These are phyloP conservation scores for Beauveria sp. DNA, from an alignment of 2,329 filamentous ascomycete genomes.

Conservation along the genomic window DNA sequence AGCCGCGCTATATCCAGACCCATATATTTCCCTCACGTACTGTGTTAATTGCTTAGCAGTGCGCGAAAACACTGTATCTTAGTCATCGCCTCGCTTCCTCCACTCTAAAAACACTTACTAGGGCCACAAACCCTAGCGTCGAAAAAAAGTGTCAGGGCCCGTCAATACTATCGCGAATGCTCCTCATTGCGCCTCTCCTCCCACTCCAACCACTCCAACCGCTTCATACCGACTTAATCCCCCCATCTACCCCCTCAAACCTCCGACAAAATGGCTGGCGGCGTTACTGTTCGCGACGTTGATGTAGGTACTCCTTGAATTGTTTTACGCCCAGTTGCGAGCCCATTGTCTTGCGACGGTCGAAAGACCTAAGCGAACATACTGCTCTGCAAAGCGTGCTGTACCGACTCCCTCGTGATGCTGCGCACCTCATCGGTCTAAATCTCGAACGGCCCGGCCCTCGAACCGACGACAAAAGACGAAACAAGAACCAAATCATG, in stretches of 20 bases:
- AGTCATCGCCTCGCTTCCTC: constrained; percentile 16
- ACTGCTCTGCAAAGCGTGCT: neutral
- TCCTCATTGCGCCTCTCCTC: constrained; percentile 2
- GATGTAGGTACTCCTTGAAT: constrained; percentile 55
- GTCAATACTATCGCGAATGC: constrained; percentile 15
- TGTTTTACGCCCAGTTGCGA: constrained; percentile 9
- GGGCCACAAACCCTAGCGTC: constrained; percentile 27
- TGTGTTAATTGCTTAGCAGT: constrained; percentile 1
- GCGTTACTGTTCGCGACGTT: constrained; percentile 77
- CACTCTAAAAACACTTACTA: constrained; percentile 15
- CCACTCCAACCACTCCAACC: constrained; percentile 20
- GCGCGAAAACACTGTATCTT: constrained; percentile 15
- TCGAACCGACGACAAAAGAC: neutral
- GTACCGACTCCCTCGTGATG: constrained; percentile 9
- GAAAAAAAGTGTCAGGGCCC: constrained; percentile 16
- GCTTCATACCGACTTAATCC: constrained; percentile 22
- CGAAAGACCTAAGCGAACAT: neutral
- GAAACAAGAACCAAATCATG: neutral
- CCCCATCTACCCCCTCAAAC: constrained; percentile 22
- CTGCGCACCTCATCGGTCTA: constrained; percentile 1
- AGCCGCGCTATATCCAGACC: neutral
- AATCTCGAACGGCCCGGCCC: neutral
- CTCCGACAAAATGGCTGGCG: constrained; percentile 70
- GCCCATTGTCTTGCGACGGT: neutral
- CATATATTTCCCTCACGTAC: neutral